phyloP scores from a whole-genome alignment of 805 yeast species.

The Candida corydali region DNA sequence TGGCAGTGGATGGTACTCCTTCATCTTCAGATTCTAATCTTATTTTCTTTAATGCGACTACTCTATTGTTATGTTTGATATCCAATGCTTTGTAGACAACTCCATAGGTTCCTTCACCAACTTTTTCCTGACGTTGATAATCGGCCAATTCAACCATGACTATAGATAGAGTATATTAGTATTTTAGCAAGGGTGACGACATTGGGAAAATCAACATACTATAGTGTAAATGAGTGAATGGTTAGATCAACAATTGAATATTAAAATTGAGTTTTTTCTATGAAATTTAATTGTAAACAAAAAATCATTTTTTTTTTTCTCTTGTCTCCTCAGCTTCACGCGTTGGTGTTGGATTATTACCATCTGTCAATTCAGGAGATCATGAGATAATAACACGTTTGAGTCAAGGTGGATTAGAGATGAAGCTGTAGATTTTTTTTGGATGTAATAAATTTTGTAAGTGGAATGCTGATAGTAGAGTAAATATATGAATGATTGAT shows the following conservation, averaged over 20 bases:
- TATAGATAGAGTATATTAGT: not conserved
- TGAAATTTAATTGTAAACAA: too few relatives aligned
- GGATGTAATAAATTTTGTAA: too few relatives aligned
- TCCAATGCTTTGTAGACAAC: slow-evolving; percentile 96
- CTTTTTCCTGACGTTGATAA: slow-evolving; percentile 90
- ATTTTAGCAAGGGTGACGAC: not conserved
- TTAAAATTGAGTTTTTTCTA: too few relatives aligned
- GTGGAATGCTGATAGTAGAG: too few relatives aligned
- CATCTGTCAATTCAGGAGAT: too few relatives aligned
- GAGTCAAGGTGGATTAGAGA: too few relatives aligned
- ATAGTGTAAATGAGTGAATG: not conserved
- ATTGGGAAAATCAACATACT: not conserved
- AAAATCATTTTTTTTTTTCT: slow-evolving; percentile 1
- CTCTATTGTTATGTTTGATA: slow-evolving; percentile 81
- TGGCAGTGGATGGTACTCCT: slow-evolving; percentile 98
- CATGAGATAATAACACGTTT: too few relatives aligned
- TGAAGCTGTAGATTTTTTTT: too few relatives aligned
- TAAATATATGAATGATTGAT: too few relatives aligned
- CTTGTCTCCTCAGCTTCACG: too few relatives aligned
- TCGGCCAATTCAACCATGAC: slow-evolving; percentile 83
- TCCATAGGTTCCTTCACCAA: slow-evolving; percentile 98
- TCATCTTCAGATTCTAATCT: slow-evolving; percentile 95
- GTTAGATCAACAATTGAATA: too few relatives aligned
- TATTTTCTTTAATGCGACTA: slow-evolving; percentile 93
- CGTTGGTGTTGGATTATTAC: too few relatives aligned